phyloP scores from a whole-genome alignment of 2,329 filamentous ascomycete species.

The Dactylellina sp. region DNA sequence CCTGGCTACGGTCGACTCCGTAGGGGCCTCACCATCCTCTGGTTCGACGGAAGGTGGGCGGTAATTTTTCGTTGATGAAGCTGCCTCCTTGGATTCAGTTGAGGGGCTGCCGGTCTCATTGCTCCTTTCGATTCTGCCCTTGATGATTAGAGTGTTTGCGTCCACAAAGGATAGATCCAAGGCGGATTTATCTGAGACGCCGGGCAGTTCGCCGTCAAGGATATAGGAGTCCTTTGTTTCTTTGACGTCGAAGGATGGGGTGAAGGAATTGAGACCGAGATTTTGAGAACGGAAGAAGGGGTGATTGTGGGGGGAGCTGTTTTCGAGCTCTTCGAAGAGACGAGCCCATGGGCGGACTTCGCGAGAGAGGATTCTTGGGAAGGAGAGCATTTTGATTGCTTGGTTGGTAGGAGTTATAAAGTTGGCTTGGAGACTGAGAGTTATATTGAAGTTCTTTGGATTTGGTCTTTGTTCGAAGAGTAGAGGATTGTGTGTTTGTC shows the following conservation, averaged over 20 bases:
- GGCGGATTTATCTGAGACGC: conserved; percentile 65
- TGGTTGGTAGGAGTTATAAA: conserved; percentile 7
- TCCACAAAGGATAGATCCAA: conserved; percentile 67
- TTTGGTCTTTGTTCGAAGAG: conserved; percentile 10
- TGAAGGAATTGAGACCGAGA: conserved; percentile 62
- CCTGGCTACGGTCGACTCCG: conserved; percentile 16
- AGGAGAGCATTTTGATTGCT: conserved; percentile 45
- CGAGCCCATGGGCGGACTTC: conserved; percentile 44
- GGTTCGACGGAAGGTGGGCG: conserved; percentile 35
- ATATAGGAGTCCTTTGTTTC: conserved; percentile 66
- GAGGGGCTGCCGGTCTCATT: conserved; percentile 24
- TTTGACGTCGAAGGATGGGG: conserved; percentile 66
- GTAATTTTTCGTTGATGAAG: conserved; percentile 11
- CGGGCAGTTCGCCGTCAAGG: conserved; percentile 67
- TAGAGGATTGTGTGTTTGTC: conserved; percentile 8
- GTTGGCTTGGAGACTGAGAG: no score
- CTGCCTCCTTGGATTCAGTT: neutral
- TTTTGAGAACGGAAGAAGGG: conserved; percentile 41
- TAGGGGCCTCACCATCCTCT: conserved; percentile 19
- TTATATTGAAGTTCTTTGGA: conserved; percentile 9
- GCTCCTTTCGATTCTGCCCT: conserved; percentile 64
- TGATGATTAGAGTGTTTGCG: conserved; percentile 66
- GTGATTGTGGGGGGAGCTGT: conserved; percentile 13
- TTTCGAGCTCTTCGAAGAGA: conserved; percentile 54
- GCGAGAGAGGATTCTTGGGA: conserved; percentile 43